Evolutionary conservation across 192 early-diverging fungal genomes (phyloP).

Genomic region (Umbelopsis vinacea): DNA sequence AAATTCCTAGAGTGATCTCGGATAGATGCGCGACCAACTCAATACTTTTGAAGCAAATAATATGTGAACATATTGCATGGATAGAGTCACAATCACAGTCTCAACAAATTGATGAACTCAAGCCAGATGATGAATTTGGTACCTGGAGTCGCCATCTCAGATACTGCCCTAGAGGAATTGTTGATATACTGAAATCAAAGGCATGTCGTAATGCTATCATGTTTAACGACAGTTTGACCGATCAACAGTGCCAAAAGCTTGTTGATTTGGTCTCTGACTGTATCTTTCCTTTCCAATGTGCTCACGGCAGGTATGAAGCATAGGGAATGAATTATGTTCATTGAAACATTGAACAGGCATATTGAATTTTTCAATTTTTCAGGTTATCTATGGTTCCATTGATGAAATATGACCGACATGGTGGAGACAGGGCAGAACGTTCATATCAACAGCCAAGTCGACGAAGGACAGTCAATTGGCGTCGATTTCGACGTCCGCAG

Average conservation of each 20-base stretch:
- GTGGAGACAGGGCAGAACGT: not conserved
- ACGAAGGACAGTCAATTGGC: not conserved
- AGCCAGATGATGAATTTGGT: not conserved
- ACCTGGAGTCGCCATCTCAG: slow-evolving; percentile 33
- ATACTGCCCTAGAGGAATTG: slow-evolving; percentile 62
- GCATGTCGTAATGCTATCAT: slow-evolving; percentile 78
- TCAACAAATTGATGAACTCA: not conserved
- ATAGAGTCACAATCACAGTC: slow-evolving; percentile 32
- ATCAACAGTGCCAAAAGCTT: slow-evolving; percentile 54
- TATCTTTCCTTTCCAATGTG: slow-evolving; percentile 69
- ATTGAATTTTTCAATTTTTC: too few species aligned
- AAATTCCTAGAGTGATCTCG: slow-evolving; percentile 60
- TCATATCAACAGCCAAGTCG: not conserved
- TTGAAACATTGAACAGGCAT: not conserved
- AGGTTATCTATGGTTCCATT: slow-evolving; percentile 8
- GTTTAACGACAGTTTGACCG: slow-evolving; percentile 69
- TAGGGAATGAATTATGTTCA: not conserved
- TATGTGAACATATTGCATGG: slow-evolving; percentile 51
- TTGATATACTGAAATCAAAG: slow-evolving; percentile 76
- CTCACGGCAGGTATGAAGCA: slow-evolving; percentile 51
- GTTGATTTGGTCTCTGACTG: slow-evolving; percentile 57
- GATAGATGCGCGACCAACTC: slow-evolving; percentile 64
- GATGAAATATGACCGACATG: not conserved
- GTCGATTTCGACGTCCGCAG: not conserved
- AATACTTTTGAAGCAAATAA: slow-evolving; percentile 49